These are phyloP conservation scores for Dactylis glomerata DNA, from an alignment of 176 grass and related monocot species.

Conservation along the genomic window DNA sequence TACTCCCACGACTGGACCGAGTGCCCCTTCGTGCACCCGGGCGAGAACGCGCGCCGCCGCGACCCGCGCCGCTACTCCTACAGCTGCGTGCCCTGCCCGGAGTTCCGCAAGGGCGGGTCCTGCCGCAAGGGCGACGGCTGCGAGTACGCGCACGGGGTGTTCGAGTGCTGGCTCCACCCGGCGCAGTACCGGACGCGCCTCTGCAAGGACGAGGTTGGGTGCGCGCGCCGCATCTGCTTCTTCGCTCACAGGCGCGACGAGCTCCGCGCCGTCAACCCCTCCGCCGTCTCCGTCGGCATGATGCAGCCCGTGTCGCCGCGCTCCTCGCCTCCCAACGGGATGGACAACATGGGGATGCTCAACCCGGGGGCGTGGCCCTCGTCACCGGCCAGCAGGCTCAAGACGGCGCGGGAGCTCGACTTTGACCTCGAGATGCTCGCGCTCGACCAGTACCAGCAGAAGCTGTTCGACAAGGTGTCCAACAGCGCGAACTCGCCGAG, in stretches of 20 bases:
- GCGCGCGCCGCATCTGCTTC: conserved; percentile 75
- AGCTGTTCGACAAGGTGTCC: conserved; percentile 74
- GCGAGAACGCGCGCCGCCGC: conserved; percentile 92
- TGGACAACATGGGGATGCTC: conserved; percentile 60
- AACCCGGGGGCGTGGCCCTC: conserved; percentile 43
- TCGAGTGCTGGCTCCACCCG: conserved; percentile 87
- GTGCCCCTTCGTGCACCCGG: conserved; percentile 97
- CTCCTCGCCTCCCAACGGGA: conserved; percentile 41
- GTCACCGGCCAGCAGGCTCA: conserved; percentile 50
- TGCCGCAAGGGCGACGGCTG: conserved; percentile 79
- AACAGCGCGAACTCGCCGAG: conserved; percentile 51
- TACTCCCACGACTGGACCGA: conserved; percentile 99
- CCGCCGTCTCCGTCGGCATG: conserved; percentile 64
- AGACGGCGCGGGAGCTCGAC: conserved; percentile 68
- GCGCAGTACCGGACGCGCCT: conserved; percentile 75
- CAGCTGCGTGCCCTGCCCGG: conserved; percentile 91
- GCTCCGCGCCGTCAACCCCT: conserved; percentile 75
- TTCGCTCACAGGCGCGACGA: conserved; percentile 83
- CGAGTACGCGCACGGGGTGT: conserved; percentile 87
- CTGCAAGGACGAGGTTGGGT: conserved; percentile 67
- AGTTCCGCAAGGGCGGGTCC: conserved; percentile 78
- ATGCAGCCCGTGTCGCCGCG: conserved; percentile 48
- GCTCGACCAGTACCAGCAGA: conserved; percentile 86
- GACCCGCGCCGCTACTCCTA: conserved; percentile 93
- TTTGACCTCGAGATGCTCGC: conserved; percentile 70